Conservation (phyloP, 148 eudicot genomes). For the Dianthus caryophyllus region DNA sequence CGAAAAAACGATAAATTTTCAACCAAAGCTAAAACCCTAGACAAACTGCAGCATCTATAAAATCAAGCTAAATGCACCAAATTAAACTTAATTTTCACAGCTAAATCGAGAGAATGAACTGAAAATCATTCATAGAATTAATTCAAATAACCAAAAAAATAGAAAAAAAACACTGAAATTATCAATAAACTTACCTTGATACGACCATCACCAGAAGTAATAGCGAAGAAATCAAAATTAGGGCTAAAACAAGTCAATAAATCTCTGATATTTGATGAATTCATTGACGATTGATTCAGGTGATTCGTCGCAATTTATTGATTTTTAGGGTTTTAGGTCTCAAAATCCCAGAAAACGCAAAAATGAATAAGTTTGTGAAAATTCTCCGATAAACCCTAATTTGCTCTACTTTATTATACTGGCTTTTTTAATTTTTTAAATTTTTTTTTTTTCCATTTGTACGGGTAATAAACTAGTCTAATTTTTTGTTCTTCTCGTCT, state of each 20-base stretch:
- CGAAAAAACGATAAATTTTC: neutral
- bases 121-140: neutral
- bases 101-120: neutral
- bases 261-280: constrained; percentile 60
- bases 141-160: neutral
- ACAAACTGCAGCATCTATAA: neutral
- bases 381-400: too few species aligned
- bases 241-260: constrained; percentile 76
- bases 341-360: too few species aligned
- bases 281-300: constrained; percentile 35
- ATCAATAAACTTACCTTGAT: constrained; percentile 56
- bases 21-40: neutral
- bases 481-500: too few species aligned
- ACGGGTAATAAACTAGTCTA: too few species aligned
- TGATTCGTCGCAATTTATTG: too few species aligned
- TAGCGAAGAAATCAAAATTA: constrained; percentile 61
- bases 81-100: neutral
- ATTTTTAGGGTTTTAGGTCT: too few species aligned
- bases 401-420: too few species aligned
- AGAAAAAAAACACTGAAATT: neutral
- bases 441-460: too few species aligned
- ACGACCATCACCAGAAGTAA: constrained; percentile 76
- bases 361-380: too few species aligned
- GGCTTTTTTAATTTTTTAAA: too few species aligned
- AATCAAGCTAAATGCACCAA: neutral